Evolutionary conservation across 2,329 filamentous ascomycete genomes (phyloP).

Genomic region (Trichothecium roseum): DNA sequence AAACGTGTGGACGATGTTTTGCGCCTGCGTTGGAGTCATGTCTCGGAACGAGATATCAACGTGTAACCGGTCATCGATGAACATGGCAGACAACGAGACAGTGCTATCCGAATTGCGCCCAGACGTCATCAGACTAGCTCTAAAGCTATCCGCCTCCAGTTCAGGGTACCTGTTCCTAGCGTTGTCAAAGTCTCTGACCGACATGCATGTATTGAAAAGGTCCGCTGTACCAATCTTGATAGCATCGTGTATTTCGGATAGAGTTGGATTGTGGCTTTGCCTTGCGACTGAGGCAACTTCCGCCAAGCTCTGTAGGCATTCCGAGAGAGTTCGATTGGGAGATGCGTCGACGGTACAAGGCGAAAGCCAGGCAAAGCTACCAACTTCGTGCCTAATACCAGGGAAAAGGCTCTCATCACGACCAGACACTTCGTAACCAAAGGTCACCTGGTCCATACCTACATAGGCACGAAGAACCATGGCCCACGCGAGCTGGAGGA

Average conservation of each 20-base stretch:
- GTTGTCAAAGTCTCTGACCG: slow-evolving; percentile 30
- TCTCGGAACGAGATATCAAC: slow-evolving; percentile 33
- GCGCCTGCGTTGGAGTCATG: slow-evolving; percentile 30
- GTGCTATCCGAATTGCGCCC: slow-evolving; percentile 33
- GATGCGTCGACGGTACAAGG: slow-evolving; percentile 23
- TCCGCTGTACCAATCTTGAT: slow-evolving; percentile 28
- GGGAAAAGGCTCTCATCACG: slow-evolving; percentile 31
- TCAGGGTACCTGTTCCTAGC: slow-evolving; percentile 10
- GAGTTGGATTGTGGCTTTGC: slow-evolving; percentile 32
- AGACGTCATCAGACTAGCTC: slow-evolving; percentile 9
- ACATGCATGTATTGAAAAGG: slow-evolving; percentile 41
- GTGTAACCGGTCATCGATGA: slow-evolving; percentile 28
- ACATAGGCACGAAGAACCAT: slow-evolving; percentile 45
- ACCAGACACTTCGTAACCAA: slow-evolving; percentile 39
- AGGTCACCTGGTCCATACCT: slow-evolving; percentile 40
- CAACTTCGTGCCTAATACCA: slow-evolving; percentile 30
- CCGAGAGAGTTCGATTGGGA: slow-evolving; percentile 18
- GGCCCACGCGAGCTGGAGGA: slow-evolving; percentile 50
- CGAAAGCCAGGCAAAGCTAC: slow-evolving; percentile 32
- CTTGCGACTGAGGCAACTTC: slow-evolving; percentile 12
- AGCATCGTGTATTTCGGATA: slow-evolving; percentile 35
- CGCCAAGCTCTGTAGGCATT: slow-evolving; percentile 20
- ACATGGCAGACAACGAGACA: slow-evolving; percentile 32
- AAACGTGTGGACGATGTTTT: slow-evolving; percentile 41
- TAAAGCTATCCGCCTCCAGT: slow-evolving; percentile 2